Conservation (phyloP, 495 filamentous ascomycete species). For the Pseudoneurospora amorphoporcata region DNA sequence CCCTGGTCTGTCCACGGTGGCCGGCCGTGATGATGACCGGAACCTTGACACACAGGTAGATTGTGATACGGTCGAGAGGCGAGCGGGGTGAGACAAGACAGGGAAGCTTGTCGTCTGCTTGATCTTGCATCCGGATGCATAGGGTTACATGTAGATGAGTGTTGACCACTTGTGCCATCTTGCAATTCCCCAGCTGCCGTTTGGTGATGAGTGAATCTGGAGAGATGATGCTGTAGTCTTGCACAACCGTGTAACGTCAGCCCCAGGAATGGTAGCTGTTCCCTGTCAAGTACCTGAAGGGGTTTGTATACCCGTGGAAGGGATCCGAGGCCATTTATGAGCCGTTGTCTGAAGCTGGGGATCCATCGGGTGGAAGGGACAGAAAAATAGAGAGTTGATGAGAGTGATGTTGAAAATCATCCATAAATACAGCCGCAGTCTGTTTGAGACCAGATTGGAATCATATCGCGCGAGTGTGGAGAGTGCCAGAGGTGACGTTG, state of each 20-base stretch:
- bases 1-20: background rate
- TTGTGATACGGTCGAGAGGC: background rate
- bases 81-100: background rate
- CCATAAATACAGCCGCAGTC: background rate
- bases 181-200: background rate
- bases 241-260: background rate
- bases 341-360: background rate
- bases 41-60: background rate
- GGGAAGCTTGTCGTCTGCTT: background rate
- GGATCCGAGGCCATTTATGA: background rate
- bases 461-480: background rate
- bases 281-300: background rate
- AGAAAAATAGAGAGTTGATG: rapidly evolving
- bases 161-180: background rate
- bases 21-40: background rate
- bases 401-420: rapidly evolving
- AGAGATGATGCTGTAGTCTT: background rate
- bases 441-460: background rate
- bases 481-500: background rate
- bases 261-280: background rate
- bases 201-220: background rate
- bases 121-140: background rate
- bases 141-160: background rate
- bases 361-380: too few species aligned
- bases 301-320: background rate